Conservation (phyloP, 768 basidiomycete genomes). For the Tylopilus rubrobrunneus region DNA sequence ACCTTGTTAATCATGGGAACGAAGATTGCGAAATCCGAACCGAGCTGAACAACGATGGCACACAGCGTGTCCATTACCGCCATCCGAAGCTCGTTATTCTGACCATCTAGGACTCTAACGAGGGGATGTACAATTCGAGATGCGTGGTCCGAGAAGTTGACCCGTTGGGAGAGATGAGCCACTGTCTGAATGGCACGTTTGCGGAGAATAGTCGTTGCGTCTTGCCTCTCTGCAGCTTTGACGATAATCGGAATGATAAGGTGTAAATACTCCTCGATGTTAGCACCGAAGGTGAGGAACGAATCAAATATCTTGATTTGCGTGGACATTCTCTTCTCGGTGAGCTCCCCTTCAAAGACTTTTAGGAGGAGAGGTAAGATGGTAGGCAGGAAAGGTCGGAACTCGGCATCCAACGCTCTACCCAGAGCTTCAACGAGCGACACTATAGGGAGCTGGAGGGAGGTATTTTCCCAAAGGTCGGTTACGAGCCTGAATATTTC, state of each 20-base stretch:
- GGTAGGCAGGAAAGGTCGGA: conserved; percentile 91
- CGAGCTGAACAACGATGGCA: conserved; percentile 88
- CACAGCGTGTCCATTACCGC: conserved; percentile 93
- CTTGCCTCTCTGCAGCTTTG: conserved; percentile 80
- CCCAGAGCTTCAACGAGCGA: conserved; percentile 90
- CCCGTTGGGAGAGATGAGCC: conserved; percentile 82
- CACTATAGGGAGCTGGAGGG: conserved; percentile 88
- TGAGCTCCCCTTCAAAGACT: conserved; percentile 85
- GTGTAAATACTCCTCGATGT: conserved; percentile 97
- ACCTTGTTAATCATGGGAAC: conserved; percentile 97
- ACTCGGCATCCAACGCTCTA: conserved; percentile 92
- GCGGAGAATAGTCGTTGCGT: conserved; percentile 68
- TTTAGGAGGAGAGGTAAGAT: conserved; percentile 87
- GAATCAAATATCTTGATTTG: conserved; percentile 94
- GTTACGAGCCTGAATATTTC: conserved; percentile 82
- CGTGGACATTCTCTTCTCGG: conserved; percentile 70
- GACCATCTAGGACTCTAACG: conserved; percentile 74
- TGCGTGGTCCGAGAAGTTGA: conserved; percentile 97
- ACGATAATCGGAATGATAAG: conserved; percentile 95
- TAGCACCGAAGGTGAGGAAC: conserved; percentile 90
- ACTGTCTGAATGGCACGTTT: conserved; percentile 90
- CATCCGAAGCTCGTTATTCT: conserved; percentile 74
- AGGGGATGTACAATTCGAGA: conserved; percentile 96
- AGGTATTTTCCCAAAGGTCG: conserved; percentile 84
- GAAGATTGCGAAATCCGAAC: conserved; percentile 96